Conservation (phyloP, 495 filamentous ascomycete species). For the Pyrenula massariospora region DNA sequence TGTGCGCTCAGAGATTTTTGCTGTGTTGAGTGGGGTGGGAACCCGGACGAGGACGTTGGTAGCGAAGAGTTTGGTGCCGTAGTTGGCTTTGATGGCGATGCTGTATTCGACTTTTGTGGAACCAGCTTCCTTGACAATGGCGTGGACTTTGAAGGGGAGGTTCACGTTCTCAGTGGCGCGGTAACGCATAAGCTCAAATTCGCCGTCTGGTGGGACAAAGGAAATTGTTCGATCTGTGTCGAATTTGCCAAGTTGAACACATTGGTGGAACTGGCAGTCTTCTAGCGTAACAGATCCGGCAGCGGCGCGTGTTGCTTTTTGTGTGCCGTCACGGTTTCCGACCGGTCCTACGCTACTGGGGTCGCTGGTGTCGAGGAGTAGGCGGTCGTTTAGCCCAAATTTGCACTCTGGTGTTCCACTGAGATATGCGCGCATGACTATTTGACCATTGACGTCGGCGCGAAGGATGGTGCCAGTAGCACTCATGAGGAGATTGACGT, state of each 20-base stretch:
- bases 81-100: conserved; percentile 94
- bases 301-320: conserved; percentile 86
- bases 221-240: conserved; percentile 96
- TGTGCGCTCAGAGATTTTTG: conserved; percentile 84
- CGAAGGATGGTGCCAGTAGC: conserved; percentile 89
- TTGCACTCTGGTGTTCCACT: conserved; percentile 97
- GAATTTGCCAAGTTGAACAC: conserved; percentile 94
- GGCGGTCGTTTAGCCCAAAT: conserved; percentile 94
- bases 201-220: conserved; percentile 94
- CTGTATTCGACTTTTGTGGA: conserved; percentile 98
- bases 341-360: conserved; percentile 52
- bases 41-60: conserved; percentile 96
- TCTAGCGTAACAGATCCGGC: conserved; percentile 93
- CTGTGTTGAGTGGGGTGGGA: conserved; percentile 93
- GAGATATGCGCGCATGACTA: conserved; percentile 98
- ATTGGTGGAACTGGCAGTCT: conserved; percentile 99
- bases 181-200: conserved; percentile 99
- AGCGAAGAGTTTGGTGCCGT: conserved; percentile 89
- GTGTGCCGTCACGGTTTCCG: conserved; percentile 19
- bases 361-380: conserved; percentile 70
- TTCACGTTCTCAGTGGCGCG: conserved; percentile 99
- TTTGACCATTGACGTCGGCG: conserved; percentile 94
- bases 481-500: conserved; percentile 97
- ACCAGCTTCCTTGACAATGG: conserved; percentile 94
- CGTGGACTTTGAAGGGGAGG: conserved; percentile 96